Conservation (phyloP, 306 rosid species). For the Medicago lupulina region DNA sequence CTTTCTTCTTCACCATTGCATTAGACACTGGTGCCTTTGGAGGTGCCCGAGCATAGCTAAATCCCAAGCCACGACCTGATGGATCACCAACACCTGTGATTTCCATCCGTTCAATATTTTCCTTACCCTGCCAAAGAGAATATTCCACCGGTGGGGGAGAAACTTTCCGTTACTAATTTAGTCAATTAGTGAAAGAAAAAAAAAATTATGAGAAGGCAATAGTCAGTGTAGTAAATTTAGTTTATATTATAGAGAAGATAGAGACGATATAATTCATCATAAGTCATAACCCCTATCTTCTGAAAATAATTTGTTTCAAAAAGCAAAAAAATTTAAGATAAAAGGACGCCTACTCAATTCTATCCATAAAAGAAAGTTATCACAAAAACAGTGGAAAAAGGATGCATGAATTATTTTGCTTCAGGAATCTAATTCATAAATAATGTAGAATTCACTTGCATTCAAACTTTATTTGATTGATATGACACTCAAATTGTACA, state of each 20-base stretch:
- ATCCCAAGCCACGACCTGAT: constrained; percentile 95
- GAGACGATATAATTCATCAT: not conserved
- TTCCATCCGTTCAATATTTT: constrained; percentile 93
- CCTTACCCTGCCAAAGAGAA: constrained; percentile 68
- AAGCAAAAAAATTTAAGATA: not conserved
- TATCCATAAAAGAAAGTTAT: constrained; percentile 12
- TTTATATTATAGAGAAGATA: not conserved
- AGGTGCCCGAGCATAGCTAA: constrained; percentile 86
- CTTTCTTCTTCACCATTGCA: constrained; percentile 80
- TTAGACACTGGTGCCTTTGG: constrained; percentile 86
- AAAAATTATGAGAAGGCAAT: not conserved
- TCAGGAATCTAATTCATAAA: constrained; percentile 28
- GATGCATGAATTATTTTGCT: constrained; percentile 9
- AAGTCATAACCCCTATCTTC: not conserved
- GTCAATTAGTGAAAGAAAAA: constrained; percentile 30
- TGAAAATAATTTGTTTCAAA: constrained; percentile 22
- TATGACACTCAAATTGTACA: not conserved
- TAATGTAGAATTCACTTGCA: not conserved
- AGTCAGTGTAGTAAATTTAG: constrained; percentile 1
- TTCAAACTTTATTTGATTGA: constrained; percentile 29
- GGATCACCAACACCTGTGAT: constrained; percentile 98
- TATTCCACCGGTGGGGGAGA: not conserved
- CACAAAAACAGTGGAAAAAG: constrained; percentile 10
- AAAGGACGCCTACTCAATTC: constrained; percentile 17
- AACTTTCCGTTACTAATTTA: constrained; percentile 26